A percentile compares a stretch with the other conserved stretches of the same genome.
Conservation (phyloP, 2,329 filamentous ascomycete species). For the Alternaria arbusti region DNA sequence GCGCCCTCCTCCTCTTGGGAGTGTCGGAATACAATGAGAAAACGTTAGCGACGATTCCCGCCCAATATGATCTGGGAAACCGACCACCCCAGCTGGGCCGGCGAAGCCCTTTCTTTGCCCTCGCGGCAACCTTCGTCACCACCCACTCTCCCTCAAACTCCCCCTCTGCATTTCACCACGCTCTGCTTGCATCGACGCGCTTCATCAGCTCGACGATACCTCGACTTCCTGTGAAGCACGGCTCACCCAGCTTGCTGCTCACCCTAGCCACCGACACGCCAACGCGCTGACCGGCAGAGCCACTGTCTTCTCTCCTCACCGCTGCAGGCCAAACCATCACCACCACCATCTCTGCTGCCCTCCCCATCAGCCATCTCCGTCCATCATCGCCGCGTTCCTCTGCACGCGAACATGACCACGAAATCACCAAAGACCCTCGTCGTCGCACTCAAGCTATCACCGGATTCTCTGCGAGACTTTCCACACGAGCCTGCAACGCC, state of each 20-base stretch:
- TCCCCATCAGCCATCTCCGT: conserved; percentile 22
- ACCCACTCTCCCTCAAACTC: conserved; percentile 7
- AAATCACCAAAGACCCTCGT: conserved; percentile 42
- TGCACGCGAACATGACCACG: conserved; percentile 41
- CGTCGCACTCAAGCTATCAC: conserved; percentile 43
- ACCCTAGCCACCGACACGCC: conserved; percentile 7
- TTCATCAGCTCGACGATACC: conserved; percentile 8
- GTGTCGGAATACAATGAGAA: conserved; percentile 11
- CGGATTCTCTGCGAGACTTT: conserved; percentile 38
- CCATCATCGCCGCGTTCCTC: conserved; percentile 29
- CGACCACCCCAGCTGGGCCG: conserved; percentile 16
- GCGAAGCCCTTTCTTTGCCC: conserved; percentile 16
- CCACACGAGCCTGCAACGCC: conserved; percentile 32
- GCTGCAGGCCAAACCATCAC: conserved; percentile 4
- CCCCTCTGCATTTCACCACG: not conserved
- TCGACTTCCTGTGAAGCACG: conserved; percentile 6
- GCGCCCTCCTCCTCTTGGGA: conserved; percentile 12
- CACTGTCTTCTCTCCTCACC: conserved; percentile 9
- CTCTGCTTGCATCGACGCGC: conserved; percentile 3
- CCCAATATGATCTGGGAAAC: conserved; percentile 17
- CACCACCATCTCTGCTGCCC: conserved; percentile 16
- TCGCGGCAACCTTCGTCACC: conserved; percentile 5
- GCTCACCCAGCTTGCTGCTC: not conserved
- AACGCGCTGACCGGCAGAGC: conserved; percentile 17
- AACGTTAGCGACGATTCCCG: conserved; percentile 15